Percentiles rank a stretch among this genome's conserved stretches.
Evolutionary conservation across 306 rosid species (phyloP).

Genomic region (Gillenia trifoliata): DNA sequence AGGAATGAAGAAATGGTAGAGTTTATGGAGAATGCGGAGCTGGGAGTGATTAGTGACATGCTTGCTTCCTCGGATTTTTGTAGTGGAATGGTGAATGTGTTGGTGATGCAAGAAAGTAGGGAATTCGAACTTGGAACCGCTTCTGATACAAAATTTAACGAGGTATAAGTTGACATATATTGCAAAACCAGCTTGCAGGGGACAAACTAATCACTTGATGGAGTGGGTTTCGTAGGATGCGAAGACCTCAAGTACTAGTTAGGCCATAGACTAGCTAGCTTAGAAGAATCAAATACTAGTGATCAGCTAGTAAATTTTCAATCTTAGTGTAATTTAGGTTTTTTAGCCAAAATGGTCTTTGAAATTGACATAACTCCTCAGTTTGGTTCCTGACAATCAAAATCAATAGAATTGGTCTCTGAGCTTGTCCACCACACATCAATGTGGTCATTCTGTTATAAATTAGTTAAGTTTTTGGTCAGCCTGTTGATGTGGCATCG

Average conservation of each 20-base stretch:
- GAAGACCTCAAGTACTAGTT: too few relatives aligned
- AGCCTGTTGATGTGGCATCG: too few relatives aligned
- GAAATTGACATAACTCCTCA: too few relatives aligned
- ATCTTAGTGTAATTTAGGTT: neutral
- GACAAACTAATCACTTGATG: too few relatives aligned
- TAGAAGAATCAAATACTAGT: neutral
- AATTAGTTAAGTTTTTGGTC: too few relatives aligned
- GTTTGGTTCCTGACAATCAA: too few relatives aligned
- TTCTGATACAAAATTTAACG: neutral
- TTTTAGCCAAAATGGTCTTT: too few relatives aligned
- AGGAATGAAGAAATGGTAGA: conserved; percentile 32
- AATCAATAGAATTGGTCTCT: too few relatives aligned
- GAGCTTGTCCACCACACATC: too few relatives aligned
- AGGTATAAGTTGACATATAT: neutral
- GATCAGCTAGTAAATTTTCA: neutral
- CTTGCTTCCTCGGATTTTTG: conserved; percentile 42
- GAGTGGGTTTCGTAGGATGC: too few relatives aligned
- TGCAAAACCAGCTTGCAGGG: too few relatives aligned
- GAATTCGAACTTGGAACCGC: neutral
- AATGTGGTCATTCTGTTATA: too few relatives aligned
- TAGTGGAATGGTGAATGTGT: conserved; percentile 24
- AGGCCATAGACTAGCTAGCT: neutral
- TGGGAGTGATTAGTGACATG: conserved; percentile 51
- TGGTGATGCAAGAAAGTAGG: conserved; percentile 37
- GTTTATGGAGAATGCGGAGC: conserved; percentile 42